These are phyloP conservation scores for Primulina tabacum DNA, from an alignment of 257 asterid genomes.

Conservation along the genomic window DNA sequence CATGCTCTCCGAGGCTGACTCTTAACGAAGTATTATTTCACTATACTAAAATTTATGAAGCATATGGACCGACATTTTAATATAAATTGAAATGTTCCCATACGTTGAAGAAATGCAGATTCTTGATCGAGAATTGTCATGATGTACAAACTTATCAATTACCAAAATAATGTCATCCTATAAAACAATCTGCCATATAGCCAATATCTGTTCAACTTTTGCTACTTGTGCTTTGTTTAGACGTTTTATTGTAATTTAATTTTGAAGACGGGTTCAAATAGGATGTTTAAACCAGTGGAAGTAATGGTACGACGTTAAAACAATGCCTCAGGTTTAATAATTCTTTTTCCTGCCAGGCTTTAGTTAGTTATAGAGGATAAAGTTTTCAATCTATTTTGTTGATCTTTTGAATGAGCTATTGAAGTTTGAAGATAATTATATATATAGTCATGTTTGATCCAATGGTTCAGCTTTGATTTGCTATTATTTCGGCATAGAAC, in stretches of 20 bases:
- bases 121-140: background rate
- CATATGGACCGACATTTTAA: background rate
- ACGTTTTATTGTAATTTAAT: background rate
- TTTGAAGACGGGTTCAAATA: background rate
- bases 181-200: background rate
- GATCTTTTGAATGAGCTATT: background rate
- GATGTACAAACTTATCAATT: background rate
- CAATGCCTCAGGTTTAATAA: background rate
- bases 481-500: background rate
- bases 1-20: background rate
- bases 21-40: background rate
- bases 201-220: background rate
- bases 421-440: background rate
- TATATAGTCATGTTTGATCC: background rate
- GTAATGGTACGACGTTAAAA: background rate
- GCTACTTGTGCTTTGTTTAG: background rate
- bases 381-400: background rate
- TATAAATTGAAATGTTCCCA: background rate
- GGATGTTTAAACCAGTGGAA: slow-evolving; percentile 7
- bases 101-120: background rate
- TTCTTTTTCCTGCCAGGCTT: background rate
- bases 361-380: background rate
- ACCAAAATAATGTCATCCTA: background rate
- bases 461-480: background rate
- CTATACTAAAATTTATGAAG: background rate